Evolutionary conservation across 2,329 filamentous ascomycete genomes (phyloP), one percentile per base, ranked within the genome.

Genomic region (Sporothrix pseudoabietina): DNA sequence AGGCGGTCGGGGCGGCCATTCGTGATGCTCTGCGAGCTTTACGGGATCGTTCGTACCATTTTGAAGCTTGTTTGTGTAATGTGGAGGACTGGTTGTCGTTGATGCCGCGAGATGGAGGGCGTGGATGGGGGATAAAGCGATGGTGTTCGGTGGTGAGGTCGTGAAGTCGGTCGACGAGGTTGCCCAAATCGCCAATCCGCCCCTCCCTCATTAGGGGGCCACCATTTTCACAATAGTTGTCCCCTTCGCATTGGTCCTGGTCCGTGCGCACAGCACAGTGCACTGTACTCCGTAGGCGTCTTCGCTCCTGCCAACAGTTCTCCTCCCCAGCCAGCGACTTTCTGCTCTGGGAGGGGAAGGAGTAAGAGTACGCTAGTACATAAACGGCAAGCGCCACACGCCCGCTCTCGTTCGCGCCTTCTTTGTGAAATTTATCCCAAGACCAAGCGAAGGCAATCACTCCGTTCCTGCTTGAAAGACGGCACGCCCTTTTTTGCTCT

Each of bases 151-250:
- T 39, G 9, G 55, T 69, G 47, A 41, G 35, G 49, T 72, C 63
- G 71, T 73, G 70, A 73, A 70, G 59, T 14, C 66, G 65, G 68
- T 69, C 68, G 65, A n/a, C 44, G 63, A 72, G 63, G 57, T 65
- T 63, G 59, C 52, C 70, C 73, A 74, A 72, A 69, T 65, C 68
- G 71, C 72, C 69, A 73, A 74, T 75, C 68, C 71, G 59, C 75
- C 72, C 71, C 72, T 72, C 72, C 74, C 71, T 73, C 73, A 59
- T 72, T 69, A 72, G 57, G 72, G 61, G 75, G 54, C 71, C 59
- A 73, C 73, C 75, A 73, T 77, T 77, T 76, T 74, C 73, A 72
- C 68, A 72, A 68, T 75, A 76, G 71, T 76, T 76, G 75, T 76
- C 75, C 75, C 74, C 71, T 76, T 76, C 74, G 47, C 32, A 73